Conservation (phyloP, 148 eudicot species). For the Heliosperma pusillum region DNA sequence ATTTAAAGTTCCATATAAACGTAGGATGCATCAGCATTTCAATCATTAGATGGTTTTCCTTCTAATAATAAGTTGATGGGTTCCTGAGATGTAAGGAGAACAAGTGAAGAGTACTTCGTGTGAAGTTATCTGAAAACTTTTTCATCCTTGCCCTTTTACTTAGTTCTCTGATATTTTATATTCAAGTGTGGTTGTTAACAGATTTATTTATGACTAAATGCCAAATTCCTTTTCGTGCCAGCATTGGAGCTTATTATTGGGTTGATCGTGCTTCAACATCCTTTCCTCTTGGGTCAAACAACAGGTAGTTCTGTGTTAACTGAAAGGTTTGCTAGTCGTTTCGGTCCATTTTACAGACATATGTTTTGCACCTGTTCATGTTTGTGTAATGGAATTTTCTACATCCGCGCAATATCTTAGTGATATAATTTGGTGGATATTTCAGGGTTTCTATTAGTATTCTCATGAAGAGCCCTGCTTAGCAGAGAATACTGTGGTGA, state of each 20-base stretch:
- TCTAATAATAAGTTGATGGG: neutral
- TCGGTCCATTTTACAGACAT: neutral
- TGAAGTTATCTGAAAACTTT: neutral
- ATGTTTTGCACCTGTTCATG: neutral
- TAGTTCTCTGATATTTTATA: neutral
- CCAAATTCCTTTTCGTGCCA: conserved; percentile 28
- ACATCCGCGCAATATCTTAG: neutral
- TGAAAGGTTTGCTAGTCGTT: neutral
- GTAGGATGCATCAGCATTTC: too few species aligned
- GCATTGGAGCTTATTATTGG: conserved; percentile 91
- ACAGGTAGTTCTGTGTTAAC: conserved; percentile 42
- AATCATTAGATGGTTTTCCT: neutral
- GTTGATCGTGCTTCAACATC: conserved; percentile 79
- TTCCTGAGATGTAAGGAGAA: neutral
- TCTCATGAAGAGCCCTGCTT: too few species aligned
- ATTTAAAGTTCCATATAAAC: too few species aligned
- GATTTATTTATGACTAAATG: conserved; percentile 2
- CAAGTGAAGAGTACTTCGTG: neutral
- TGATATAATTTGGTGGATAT: neutral
- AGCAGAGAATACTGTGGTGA: too few species aligned
- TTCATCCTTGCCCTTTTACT: neutral
- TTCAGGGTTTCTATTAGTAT: too few species aligned
- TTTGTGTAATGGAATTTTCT: neutral
- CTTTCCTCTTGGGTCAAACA: conserved; percentile 46
- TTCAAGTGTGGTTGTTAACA: conserved; percentile 2